phyloP scores from a whole-genome alignment of 768 basidiomycete species.

The Exidia glandulosa region DNA sequence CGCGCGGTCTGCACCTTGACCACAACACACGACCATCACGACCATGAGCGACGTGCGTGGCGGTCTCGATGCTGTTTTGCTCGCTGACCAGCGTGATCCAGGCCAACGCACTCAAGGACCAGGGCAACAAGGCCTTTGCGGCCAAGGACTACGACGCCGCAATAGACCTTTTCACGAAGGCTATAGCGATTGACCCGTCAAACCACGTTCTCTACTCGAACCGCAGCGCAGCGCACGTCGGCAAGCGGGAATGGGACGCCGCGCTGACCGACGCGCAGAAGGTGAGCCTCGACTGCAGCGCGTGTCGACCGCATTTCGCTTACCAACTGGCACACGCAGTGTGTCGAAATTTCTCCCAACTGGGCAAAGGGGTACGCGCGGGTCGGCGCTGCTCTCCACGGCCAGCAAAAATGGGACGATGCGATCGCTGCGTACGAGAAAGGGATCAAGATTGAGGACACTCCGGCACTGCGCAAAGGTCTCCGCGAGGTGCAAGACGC shows the following conservation, averaged over 20 bases:
- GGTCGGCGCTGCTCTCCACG: slow-evolving; percentile 89
- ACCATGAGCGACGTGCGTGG: not conserved
- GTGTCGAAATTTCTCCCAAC: slow-evolving; percentile 61
- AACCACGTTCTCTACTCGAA: slow-evolving; percentile 92
- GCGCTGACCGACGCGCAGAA: slow-evolving; percentile 86
- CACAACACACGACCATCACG: not conserved
- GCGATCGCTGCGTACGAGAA: slow-evolving; percentile 75
- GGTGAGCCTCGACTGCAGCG: slow-evolving; percentile 37
- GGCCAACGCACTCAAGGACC: slow-evolving; percentile 68
- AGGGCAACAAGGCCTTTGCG: slow-evolving; percentile 91
- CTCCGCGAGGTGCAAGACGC: slow-evolving; percentile 82
- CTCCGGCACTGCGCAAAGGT: slow-evolving; percentile 73
- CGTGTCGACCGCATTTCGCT: not conserved
- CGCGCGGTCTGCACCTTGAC: not conserved
- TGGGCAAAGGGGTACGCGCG: slow-evolving; percentile 90
- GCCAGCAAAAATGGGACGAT: slow-evolving; percentile 63
- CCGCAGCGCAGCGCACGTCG: slow-evolving; percentile 82
- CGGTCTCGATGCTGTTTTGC: not conserved
- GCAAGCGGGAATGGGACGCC: slow-evolving; percentile 62
- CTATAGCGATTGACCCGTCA: slow-evolving; percentile 67
- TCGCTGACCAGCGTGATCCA: slow-evolving; percentile 8
- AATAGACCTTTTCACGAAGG: slow-evolving; percentile 71
- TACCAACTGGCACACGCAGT: slow-evolving; percentile 32
- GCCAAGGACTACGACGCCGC: slow-evolving; percentile 88
- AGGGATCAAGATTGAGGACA: slow-evolving; percentile 75